These are phyloP conservation scores for Trypanosoma congolense DNA, from an alignment of 208 protist genomes.

Conservation along the genomic window DNA sequence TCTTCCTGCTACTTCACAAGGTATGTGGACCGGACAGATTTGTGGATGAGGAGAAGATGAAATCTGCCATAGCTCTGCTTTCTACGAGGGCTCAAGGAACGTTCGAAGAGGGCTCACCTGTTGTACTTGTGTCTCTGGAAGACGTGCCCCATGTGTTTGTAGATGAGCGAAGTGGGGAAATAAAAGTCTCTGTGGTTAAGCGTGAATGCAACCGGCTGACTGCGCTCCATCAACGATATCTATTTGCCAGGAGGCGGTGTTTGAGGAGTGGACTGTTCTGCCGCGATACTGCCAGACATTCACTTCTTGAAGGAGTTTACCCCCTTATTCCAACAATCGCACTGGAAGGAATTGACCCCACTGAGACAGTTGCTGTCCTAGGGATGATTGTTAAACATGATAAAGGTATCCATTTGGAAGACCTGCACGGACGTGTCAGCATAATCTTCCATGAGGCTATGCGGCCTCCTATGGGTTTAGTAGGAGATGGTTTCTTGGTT, in stretches of 20 bases:
- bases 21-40: slow-evolving; percentile 49
- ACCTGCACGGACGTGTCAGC: slow-evolving; percentile 49
- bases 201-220: slow-evolving; percentile 35
- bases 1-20: slow-evolving; percentile 67
- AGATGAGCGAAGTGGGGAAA: slow-evolving; percentile 63
- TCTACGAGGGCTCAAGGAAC: slow-evolving; percentile 35
- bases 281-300: slow-evolving; percentile 41
- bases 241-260: slow-evolving; percentile 69
- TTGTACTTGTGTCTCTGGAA: slow-evolving; percentile 32
- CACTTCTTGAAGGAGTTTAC: slow-evolving; percentile 33
- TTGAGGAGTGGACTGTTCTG: slow-evolving; percentile 76
- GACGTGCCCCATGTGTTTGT: slow-evolving; percentile 52
- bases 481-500: slow-evolving; percentile 63
- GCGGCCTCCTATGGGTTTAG: slow-evolving; percentile 27
- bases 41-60: slow-evolving; percentile 57
- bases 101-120: slow-evolving; percentile 24
- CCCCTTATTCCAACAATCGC: slow-evolving; percentile 69
- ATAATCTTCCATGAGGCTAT: slow-evolving; percentile 30
- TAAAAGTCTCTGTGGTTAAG: slow-evolving; percentile 23
- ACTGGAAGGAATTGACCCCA: slow-evolving; percentile 65
- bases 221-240: slow-evolving; percentile 71
- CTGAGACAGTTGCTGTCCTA: slow-evolving; percentile 60
- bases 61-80: slow-evolving; percentile 45
- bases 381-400: slow-evolving; percentile 54
- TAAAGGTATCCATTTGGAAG: slow-evolving; percentile 59